Percentiles rank a stretch among this genome's conserved stretches.
These are phyloP conservation scores for Zoysia matrella DNA, from an alignment of 202 grass and related monocot species.

Conservation along the genomic window DNA sequence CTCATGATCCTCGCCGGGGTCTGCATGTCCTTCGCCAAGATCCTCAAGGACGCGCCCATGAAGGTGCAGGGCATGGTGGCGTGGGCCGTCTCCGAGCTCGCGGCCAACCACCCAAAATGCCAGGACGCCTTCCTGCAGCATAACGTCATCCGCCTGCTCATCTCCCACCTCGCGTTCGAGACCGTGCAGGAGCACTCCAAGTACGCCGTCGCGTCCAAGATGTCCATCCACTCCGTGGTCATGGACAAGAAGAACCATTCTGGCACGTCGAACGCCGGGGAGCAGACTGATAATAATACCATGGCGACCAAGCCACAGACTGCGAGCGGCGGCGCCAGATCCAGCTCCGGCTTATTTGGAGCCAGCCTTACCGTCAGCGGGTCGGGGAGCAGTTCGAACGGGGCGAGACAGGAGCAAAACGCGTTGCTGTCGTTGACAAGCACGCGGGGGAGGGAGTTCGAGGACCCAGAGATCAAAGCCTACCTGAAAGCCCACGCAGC, in stretches of 20 bases:
- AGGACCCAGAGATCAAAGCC: slow-evolving; percentile 77
- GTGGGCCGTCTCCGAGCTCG: slow-evolving; percentile 92
- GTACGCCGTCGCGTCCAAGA: slow-evolving; percentile 70
- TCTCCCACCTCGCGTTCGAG: slow-evolving; percentile 89
- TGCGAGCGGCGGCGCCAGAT: slow-evolving; percentile 3
- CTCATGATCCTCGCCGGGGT: slow-evolving; percentile 87
- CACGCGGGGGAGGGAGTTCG: slow-evolving; percentile 66
- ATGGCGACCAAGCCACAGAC: slow-evolving; percentile 16
- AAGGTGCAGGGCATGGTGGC: slow-evolving; percentile 96
- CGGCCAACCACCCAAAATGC: slow-evolving; percentile 74
- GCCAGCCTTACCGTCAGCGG: not conserved
- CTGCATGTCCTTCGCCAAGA: slow-evolving; percentile 81
- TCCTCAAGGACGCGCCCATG: slow-evolving; percentile 91
- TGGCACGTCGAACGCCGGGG: slow-evolving; percentile 12
- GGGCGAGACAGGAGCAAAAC: slow-evolving; percentile 33
- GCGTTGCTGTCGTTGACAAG: slow-evolving; percentile 55
- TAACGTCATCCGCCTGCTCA: slow-evolving; percentile 81
- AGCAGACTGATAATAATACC: not conserved
- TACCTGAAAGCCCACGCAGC: slow-evolving; percentile 84
- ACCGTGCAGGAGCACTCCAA: slow-evolving; percentile 97
- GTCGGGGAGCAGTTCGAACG: no score
- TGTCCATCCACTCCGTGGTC: slow-evolving; percentile 83
- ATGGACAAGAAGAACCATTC: slow-evolving; percentile 72
- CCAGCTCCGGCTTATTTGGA: not conserved
- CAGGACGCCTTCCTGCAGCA: slow-evolving; percentile 86